phyloP scores from a whole-genome alignment of 805 yeast species.

The Hanseniaspora clermontiae region DNA sequence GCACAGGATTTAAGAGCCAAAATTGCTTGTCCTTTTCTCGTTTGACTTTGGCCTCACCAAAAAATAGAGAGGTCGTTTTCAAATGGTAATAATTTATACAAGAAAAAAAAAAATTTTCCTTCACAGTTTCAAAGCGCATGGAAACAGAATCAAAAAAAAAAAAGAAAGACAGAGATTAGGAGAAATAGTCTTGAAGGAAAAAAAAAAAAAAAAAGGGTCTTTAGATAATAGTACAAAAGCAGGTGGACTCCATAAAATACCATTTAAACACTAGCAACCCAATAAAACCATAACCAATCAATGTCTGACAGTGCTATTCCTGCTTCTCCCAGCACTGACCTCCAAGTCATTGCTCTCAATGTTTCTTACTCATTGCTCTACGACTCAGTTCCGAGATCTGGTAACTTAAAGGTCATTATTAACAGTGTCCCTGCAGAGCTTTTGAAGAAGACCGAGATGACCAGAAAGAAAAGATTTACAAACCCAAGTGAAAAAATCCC shows the following conservation, averaged over 20 bases:
- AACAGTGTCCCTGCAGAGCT: conserved; percentile 1
- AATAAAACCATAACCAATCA: conserved; percentile 5
- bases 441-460: background rate
- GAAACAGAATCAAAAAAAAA: too few species aligned
- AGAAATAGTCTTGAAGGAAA: background rate
- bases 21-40: too few species aligned
- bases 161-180: too few species aligned
- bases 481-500: background rate
- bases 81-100: too few species aligned
- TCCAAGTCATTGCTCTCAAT: background rate
- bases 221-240: background rate
- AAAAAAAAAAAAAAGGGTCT: too few species aligned
- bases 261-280: background rate
- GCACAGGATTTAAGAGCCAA: too few species aligned
- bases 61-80: too few species aligned
- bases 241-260: too few species aligned
- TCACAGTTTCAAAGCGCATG: too few species aligned
- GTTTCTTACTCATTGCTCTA: conserved; percentile 7
- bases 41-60: too few species aligned
- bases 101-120: too few species aligned
- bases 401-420: background rate
- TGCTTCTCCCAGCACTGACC: background rate
- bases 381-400: conserved; percentile 3
- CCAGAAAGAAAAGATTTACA: background rate
- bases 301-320: background rate